Base-by-base conservation (phyloP, 306 rosid genomes). In the Prunus davidiana region DNA sequence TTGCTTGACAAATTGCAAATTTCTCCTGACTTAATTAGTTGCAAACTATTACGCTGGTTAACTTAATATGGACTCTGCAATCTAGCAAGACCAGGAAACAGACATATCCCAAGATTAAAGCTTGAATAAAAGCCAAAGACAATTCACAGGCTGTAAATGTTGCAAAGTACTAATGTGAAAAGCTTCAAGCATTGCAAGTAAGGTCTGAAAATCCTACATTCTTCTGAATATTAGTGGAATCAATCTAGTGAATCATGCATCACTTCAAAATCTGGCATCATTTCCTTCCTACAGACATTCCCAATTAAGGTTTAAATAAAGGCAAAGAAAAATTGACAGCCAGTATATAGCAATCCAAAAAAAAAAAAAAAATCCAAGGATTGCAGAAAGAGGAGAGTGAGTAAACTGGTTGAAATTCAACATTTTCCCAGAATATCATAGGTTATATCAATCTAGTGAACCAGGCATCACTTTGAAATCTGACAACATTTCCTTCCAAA, bases 21-120 rank as follows among this genome's bases (percentile, higher is more conserved):
- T 57, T 47, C 83, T 63, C 80, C 63, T 62, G 73, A 45, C 73
- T 61, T 52, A 55, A 77, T 32, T 58, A 50, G 68, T 61, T 24
- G 50, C 66, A 50, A 75, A 61, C 56, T 25, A 49, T 60, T 66
- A 34, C 71, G 71, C 67, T 62, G 58, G 78, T 46, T 20, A 79
- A 24, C 55, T 63, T 22, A 55, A 64, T 72, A 52, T 46, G 20
- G 67, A 57, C 25, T 72, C 71, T 75, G 76, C 65, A 69, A 69
- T 32, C 80, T 65, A 69, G 71, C 27, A 69, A 41, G 75, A 57
- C 60, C 1, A n/a, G 62, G 43, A 12, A 54, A 50, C 11, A 24
- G 41, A 30, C 14, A 49, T 22, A 18, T n/a, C 52, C 61, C 20
- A 75, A 8, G 10, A 20, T 32, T 30, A 64, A 30, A 15, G 20